These are phyloP conservation scores for Staphylotrichum tortipilum DNA, from an alignment of 495 filamentous ascomycete species.

Conservation along the genomic window DNA sequence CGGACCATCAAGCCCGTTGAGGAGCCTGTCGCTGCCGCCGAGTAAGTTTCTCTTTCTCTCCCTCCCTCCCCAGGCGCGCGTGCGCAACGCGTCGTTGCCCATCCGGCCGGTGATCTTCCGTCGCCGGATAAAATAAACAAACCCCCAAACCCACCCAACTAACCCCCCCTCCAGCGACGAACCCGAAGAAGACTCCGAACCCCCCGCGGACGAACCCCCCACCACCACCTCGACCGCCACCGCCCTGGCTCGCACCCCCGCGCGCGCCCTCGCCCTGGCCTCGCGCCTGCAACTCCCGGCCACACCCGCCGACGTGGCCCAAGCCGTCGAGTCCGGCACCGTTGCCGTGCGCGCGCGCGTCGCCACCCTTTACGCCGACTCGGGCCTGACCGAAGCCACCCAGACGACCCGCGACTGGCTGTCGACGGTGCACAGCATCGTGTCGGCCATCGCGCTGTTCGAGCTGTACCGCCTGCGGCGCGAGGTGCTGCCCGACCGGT, in stretches of 20 bases:
- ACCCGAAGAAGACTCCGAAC: not conserved
- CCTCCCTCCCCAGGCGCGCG: not conserved
- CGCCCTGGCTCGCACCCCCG: slow-evolving; percentile 50
- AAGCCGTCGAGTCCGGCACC: slow-evolving; percentile 69
- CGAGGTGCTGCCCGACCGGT: slow-evolving; percentile 57
- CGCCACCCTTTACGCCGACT: slow-evolving; percentile 39
- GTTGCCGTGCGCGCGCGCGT: slow-evolving; percentile 50
- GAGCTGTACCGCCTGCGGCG: slow-evolving; percentile 55
- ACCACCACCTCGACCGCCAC: slow-evolving; percentile 33
- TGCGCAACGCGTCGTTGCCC: not conserved
- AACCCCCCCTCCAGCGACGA: not conserved
- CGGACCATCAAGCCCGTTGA: slow-evolving; percentile 42
- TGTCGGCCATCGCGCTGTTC: slow-evolving; percentile 53
- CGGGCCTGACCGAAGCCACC: slow-evolving; percentile 45
- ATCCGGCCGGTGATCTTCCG: not conserved
- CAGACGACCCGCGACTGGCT: slow-evolving; percentile 56
- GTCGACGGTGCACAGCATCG: slow-evolving; percentile 57
- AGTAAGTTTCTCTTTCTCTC: slow-evolving; percentile 28
- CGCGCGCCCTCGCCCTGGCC: slow-evolving; percentile 43
- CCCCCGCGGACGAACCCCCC: slow-evolving; percentile 9
- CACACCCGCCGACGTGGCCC: slow-evolving; percentile 75
- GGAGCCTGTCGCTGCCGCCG: slow-evolving; percentile 27
- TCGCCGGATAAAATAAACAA: slow-evolving; percentile 6
- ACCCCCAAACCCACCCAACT: not conserved
- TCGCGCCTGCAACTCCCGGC: slow-evolving; percentile 59